Base-by-base conservation (phyloP, 2,329 filamentous ascomycete genomes). In the Paraphaeosphaeria sporulosa region DNA sequence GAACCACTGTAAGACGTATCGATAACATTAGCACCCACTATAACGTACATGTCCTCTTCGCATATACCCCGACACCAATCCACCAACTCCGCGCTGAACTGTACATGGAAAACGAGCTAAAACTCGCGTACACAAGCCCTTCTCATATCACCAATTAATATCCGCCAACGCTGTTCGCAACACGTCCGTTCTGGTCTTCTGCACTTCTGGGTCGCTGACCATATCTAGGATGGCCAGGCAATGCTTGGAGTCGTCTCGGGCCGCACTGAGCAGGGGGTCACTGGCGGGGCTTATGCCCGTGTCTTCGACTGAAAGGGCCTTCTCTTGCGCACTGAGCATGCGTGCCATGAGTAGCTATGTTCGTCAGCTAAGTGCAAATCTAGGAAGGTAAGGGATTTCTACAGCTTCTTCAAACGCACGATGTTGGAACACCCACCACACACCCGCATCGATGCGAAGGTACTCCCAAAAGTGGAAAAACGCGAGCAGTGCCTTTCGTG, bases 361-460 rank as follows among this genome's bases (percentile, higher is more conserved):
- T n/a, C 12, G 42, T 58, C 21, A 56, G 51, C 46, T 21, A 4
- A 25, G 17, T 4, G 40, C 5, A n/a, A 23, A 10, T 8, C 1
- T 6, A 13, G 36, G n/a, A n/a, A 54, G 8, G 5, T n/a, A 9
- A 13, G 42, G 10, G 10, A 42, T 7, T 90, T 91, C 77, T 87
- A 91, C 71, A 34, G 89, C 89, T 80, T 94, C 91, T 55, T 94
- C 83, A 71, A 94, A 94, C 0, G 91, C 91, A 1, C 91, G 82
- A 72, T 94, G 91, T 73, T 93, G 91, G 66, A 93, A 92, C 0
- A 92, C 90, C 91, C 91, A 94, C 91, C 91, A 94, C 0, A 93
- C 90, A 15, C 88, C 85, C 1, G 90, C 90, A 79, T 94, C 91
- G 17, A 82, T 81, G 66, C 89, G 87, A 63, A 93, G 88, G 13